Evolutionary conservation across 345 rosid species (phyloP).

Genomic region (Eucalyptus cladocalyx): DNA sequence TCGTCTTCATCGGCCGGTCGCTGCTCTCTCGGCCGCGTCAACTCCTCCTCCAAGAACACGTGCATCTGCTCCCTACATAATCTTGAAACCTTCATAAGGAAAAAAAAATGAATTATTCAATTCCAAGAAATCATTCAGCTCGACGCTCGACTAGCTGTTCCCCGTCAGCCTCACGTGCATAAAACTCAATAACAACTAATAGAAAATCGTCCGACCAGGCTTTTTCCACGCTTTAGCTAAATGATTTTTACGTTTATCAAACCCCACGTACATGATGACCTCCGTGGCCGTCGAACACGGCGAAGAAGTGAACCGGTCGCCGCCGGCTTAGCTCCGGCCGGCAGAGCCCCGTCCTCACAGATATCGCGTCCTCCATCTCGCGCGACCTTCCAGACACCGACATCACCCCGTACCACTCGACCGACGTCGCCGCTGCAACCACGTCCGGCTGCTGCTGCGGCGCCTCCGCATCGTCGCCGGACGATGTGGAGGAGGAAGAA

Average conservation of each 20-base stretch:
- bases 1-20: not conserved
- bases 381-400: slow-evolving; percentile 48
- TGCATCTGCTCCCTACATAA: slow-evolving; percentile 36
- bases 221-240: not conserved
- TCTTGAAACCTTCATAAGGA: slow-evolving; percentile 27
- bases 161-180: not conserved
- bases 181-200: not conserved
- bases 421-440: not conserved
- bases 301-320: slow-evolving; percentile 65
- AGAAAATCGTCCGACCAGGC: not conserved
- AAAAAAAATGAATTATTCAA: not conserved
- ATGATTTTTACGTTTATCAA: not conserved
- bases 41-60: slow-evolving; percentile 28
- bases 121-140: not conserved
- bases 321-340: slow-evolving; percentile 23
- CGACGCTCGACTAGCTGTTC: not conserved
- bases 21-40: slow-evolving; percentile 12
- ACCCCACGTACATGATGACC: slow-evolving; percentile 35
- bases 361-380: slow-evolving; percentile 55
- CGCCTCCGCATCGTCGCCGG: not conserved
- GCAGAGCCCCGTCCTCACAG: slow-evolving; percentile 26
- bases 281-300: slow-evolving; percentile 81
- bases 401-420: slow-evolving; percentile 24
- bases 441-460: not conserved
- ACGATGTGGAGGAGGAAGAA: not conserved